Base-by-base conservation (phyloP, 2,329 filamentous ascomycete genomes). In the Emmonsiellopsis sp. region DNA sequence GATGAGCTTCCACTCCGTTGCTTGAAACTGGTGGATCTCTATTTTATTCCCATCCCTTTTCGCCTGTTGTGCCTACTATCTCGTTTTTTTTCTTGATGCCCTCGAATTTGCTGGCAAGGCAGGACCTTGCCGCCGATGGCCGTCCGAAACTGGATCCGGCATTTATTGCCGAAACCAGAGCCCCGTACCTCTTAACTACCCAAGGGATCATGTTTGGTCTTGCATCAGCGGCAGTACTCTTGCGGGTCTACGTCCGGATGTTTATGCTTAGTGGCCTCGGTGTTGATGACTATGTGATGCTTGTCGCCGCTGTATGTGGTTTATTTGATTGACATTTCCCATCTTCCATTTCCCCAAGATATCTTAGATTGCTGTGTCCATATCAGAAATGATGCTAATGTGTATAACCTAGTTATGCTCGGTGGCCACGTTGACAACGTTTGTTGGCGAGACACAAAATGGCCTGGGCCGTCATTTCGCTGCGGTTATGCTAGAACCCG, bases 241-340 rank as follows among this genome's bases (percentile, higher is more conserved):
- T 44, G 8, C n/a, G 42, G 14, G 42, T 44, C 21, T 44, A 44
- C 14, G 42, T 44, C 14, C 42, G 42, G 14, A 5, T 17, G 21
- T 44, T 39, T 44, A 33, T 52, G 49, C 37, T 45, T 6, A 14
- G 14, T 13, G 37, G 49, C 11, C 27, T 44, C 1, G 31, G 21
- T 52, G 13, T 36, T 42, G 49, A 52, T 45, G 49, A 39, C 36
- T 44, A 44, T 17, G 4, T 44, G 42, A 44, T 44, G 42, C 42
- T 44, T 14, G 10, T 14, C n/a, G 42, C 42, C 21, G 42, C n/a
- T 17, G 42, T 44, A 14, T 9, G 42, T 13, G 8, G 9, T 9
- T 9, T 14, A 17, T 27, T 13, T 44, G 3, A 9, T 17, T 44
- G 4, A 9, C 42, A 11, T 44, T 14, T 13, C 8, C n/a, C 21